These are phyloP conservation scores for Botrytis sinoallii DNA, from an alignment of 2,329 filamentous ascomycete species.

Conservation along the genomic window DNA sequence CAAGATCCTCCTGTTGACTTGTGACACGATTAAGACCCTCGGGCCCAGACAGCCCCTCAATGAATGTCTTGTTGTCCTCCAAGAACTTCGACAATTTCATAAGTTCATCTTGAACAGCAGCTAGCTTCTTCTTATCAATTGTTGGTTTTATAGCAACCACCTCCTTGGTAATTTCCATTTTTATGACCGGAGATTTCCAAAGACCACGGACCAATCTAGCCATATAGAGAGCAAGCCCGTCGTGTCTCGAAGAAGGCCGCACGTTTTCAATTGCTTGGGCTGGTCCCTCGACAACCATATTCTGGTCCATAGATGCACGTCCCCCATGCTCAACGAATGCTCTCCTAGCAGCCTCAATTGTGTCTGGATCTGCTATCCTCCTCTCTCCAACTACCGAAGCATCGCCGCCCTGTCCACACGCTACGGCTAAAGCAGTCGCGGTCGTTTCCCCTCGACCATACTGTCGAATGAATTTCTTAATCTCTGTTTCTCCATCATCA, in stretches of 20 bases:
- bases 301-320: slow-evolving; percentile 79
- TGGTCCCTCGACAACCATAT: slow-evolving; percentile 57
- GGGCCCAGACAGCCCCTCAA: slow-evolving; percentile 89
- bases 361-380: slow-evolving; percentile 74
- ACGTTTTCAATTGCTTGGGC: slow-evolving; percentile 76
- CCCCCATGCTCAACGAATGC: slow-evolving; percentile 93
- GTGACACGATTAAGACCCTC: slow-evolving; percentile 75
- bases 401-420: slow-evolving; percentile 89
- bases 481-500: slow-evolving; percentile 77
- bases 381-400: slow-evolving; percentile 61
- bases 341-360: slow-evolving; percentile 78
- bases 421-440: slow-evolving; percentile 87
- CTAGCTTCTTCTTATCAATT: slow-evolving; percentile 65
- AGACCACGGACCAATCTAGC: slow-evolving; percentile 82
- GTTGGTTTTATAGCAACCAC: slow-evolving; percentile 64
- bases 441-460: slow-evolving; percentile 90
- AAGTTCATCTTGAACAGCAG: slow-evolving; percentile 74
- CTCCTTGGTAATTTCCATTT: slow-evolving; percentile 51
- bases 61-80: slow-evolving; percentile 81
- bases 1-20: slow-evolving; percentile 86
- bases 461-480: slow-evolving; percentile 76
- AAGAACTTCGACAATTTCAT: slow-evolving; percentile 79
- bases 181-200: slow-evolving; percentile 79
- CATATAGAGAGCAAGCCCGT: slow-evolving; percentile 84
- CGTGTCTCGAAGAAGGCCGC: slow-evolving; percentile 81